Conservation (phyloP, 2,329 filamentous ascomycete species). For the Fusarium aywerte region DNA sequence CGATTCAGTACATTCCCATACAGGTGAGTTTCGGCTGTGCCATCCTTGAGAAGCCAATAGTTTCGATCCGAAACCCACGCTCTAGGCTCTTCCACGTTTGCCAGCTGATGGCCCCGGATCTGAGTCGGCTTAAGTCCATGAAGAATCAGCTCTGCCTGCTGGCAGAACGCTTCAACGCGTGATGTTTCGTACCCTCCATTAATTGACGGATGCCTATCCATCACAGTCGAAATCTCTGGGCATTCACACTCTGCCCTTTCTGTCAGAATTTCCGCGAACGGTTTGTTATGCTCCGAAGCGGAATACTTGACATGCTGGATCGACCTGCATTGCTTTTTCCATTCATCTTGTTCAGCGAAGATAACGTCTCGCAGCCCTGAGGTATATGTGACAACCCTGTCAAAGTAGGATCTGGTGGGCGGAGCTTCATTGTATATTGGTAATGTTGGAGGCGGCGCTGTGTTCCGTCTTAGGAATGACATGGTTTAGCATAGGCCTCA, state of each 20-base stretch:
- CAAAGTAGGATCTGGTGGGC: neutral
- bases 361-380: neutral
- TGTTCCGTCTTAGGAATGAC: neutral
- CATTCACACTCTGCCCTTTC: neutral
- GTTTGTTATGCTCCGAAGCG: neutral
- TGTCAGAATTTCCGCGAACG: neutral
- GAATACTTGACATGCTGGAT: neutral
- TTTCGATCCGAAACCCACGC: constrained; percentile 2
- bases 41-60: neutral
- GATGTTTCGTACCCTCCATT: neutral
- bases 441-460: neutral
- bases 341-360: neutral
- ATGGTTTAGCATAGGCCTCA: neutral
- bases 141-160: neutral
- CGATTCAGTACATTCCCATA: neutral
- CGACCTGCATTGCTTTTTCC: neutral
- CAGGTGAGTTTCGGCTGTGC: accelerated
- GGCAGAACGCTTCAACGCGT: neutral
- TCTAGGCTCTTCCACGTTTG: neutral
- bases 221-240: neutral
- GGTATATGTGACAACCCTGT: neutral
- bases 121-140: neutral
- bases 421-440: neutral
- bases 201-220: neutral
- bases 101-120: neutral